Evolutionary conservation across 2,329 filamentous ascomycete species (phyloP).

Genomic region (Pseudocercospora cruenta): DNA sequence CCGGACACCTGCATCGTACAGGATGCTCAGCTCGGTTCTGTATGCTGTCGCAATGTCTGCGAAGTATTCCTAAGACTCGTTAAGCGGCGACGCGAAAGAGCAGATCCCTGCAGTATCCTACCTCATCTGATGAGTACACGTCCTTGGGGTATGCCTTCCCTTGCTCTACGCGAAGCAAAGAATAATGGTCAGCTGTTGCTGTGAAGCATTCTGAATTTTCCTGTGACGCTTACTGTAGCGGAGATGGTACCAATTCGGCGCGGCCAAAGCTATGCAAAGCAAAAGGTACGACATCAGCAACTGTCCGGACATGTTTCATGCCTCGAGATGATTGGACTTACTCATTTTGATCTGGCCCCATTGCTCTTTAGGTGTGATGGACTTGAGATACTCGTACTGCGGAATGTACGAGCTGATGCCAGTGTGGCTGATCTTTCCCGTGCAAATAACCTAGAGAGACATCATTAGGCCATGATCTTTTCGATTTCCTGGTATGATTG

Average conservation of each 20-base stretch:
- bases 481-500: not conserved
- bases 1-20: slow-evolving; percentile 50
- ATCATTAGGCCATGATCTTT: not conserved
- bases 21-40: slow-evolving; percentile 49
- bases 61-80: slow-evolving; percentile 44
- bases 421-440: slow-evolving; percentile 50
- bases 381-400: slow-evolving; percentile 63
- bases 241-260: slow-evolving; percentile 33
- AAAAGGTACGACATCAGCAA: not conserved
- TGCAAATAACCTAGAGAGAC: slow-evolving; percentile 43
- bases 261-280: slow-evolving; percentile 23
- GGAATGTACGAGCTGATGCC: slow-evolving; percentile 61
- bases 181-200: not conserved
- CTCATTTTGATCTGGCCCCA: slow-evolving; percentile 60
- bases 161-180: slow-evolving; percentile 41
- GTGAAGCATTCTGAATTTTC: not conserved
- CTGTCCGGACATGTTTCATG: not conserved
- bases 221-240: slow-evolving; percentile 43
- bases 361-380: slow-evolving; percentile 60
- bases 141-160: slow-evolving; percentile 49
- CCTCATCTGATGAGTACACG: slow-evolving; percentile 49
- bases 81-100: not conserved
- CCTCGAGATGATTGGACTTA: not conserved
- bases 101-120: not conserved
- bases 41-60: slow-evolving; percentile 52